phyloP scores from a whole-genome alignment of 129 eudicot species.

The Ambrosia artemisiifolia region DNA sequence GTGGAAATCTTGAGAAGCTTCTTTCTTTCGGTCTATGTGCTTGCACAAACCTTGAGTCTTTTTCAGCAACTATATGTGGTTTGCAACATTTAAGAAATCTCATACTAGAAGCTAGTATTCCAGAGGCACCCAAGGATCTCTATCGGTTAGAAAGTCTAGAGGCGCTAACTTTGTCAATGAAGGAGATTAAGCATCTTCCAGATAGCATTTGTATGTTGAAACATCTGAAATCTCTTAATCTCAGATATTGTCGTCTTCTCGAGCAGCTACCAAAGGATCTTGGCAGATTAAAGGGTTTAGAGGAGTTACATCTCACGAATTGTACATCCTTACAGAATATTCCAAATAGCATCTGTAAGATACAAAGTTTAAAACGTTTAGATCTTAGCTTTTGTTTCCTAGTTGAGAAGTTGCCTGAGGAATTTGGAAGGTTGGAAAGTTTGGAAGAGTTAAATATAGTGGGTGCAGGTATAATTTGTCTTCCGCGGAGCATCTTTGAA shows the following conservation, averaged over 20 bases:
- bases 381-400: not conserved
- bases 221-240: not conserved
- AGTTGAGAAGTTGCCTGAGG: conserved; percentile 9
- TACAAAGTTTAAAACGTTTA: not conserved
- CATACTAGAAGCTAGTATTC: not conserved
- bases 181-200: not conserved
- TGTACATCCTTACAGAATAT: not conserved
- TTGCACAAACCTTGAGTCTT: not conserved
- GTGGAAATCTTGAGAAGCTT: too few species aligned
- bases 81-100: not conserved
- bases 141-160: not conserved
- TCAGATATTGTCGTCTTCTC: not conserved
- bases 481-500: not conserved
- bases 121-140: not conserved
- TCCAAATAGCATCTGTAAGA: not conserved
- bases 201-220: not conserved
- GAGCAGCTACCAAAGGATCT: not conserved
- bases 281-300: conserved; percentile 3
- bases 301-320: not conserved
- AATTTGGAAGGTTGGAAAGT: not conserved
- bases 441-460: not conserved
- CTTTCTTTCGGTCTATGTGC: too few species aligned
- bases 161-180: not conserved
- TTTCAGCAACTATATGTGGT: not conserved
- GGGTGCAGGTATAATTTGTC: not conserved